A percentile compares a stretch with the other conserved stretches of the same genome.
phyloP scores from a whole-genome alignment of 1,139 yeast species.

The Candida labiduridarum region DNA sequence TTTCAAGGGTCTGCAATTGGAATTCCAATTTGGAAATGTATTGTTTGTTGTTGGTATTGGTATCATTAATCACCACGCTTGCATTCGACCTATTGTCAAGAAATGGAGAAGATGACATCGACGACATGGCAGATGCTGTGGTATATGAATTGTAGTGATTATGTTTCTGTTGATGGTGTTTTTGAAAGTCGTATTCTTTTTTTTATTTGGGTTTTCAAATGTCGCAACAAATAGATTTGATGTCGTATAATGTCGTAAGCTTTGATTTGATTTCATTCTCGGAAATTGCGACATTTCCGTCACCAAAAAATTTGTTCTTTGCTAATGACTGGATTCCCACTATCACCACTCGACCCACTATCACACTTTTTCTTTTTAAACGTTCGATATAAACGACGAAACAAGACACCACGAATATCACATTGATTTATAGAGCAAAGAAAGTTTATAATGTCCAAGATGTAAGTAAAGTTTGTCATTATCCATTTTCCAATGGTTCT shows the following conservation, averaged over 20 bases:
- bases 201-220: not conserved
- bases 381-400: too few species aligned
- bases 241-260: not conserved
- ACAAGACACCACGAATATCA: not conserved
- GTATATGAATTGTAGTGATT: too few species aligned
- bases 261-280: too few species aligned
- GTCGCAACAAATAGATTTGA: not conserved
- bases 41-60: slow-evolving; percentile 10
- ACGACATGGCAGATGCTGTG: not conserved
- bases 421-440: not conserved
- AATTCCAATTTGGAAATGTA: slow-evolving; percentile 32
- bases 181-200: not conserved
- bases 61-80: not conserved
- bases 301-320: not conserved
- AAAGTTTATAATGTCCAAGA: slow-evolving; percentile 36
- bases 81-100: slow-evolving; percentile 17
- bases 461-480: slow-evolving; percentile 38
- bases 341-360: not conserved
- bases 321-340: not conserved
- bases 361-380: too few species aligned
- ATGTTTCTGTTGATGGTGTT: slow-evolving; percentile 4
- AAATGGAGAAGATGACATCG: slow-evolving; percentile 21
- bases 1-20: slow-evolving; percentile 30
- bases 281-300: not conserved
- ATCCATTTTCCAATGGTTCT: not conserved